A percentile compares a stretch with the other conserved stretches of the same genome.
Evolutionary conservation across 2,329 filamentous ascomycete species (phyloP).

Genomic region (Juglanconis juglandina): DNA sequence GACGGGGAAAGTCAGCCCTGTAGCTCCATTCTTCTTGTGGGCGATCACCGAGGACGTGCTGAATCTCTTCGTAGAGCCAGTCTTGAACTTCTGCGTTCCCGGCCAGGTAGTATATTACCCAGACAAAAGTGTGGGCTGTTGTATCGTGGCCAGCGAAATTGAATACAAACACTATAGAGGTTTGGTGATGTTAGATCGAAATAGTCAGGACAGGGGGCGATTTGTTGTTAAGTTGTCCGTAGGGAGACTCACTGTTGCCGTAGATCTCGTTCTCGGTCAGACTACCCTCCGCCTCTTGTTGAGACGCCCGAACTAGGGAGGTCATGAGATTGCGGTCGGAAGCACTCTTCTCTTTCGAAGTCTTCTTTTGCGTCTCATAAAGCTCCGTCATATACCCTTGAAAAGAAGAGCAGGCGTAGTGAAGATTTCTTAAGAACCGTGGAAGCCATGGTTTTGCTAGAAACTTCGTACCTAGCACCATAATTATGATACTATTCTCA

Average conservation of each 20-base stretch:
- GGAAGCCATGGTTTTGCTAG: slow-evolving; percentile 46
- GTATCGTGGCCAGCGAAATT: slow-evolving; percentile 52
- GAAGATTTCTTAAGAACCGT: slow-evolving; percentile 28
- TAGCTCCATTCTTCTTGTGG: slow-evolving; percentile 31
- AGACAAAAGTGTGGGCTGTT: slow-evolving; percentile 42
- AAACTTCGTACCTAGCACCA: slow-evolving; percentile 25
- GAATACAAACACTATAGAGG: slow-evolving; percentile 36
- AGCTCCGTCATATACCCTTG: slow-evolving; percentile 27
- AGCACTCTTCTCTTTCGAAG: slow-evolving; percentile 23
- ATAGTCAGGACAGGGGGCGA: too few species aligned
- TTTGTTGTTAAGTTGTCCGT: background rate
- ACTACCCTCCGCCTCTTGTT: slow-evolving; percentile 5
- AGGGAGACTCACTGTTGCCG: slow-evolving; percentile 27
- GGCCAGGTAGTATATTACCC: slow-evolving; percentile 40
- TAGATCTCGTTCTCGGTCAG: slow-evolving; percentile 33
- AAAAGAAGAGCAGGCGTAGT: slow-evolving; percentile 25
- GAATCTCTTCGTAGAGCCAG: slow-evolving; percentile 40
- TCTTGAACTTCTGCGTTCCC: slow-evolving; percentile 41
- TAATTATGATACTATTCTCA: slow-evolving; percentile 29
- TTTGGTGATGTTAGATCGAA: slow-evolving; percentile 1
- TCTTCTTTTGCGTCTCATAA: slow-evolving; percentile 28
- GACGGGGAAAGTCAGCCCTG: slow-evolving; percentile 32
- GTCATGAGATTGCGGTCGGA: background rate
- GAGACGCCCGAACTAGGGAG: slow-evolving; percentile 2
- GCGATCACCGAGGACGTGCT: slow-evolving; percentile 20